Base-by-base conservation (phyloP, 2,329 filamentous ascomycete species). In the Nectriaceae sp. region DNA sequence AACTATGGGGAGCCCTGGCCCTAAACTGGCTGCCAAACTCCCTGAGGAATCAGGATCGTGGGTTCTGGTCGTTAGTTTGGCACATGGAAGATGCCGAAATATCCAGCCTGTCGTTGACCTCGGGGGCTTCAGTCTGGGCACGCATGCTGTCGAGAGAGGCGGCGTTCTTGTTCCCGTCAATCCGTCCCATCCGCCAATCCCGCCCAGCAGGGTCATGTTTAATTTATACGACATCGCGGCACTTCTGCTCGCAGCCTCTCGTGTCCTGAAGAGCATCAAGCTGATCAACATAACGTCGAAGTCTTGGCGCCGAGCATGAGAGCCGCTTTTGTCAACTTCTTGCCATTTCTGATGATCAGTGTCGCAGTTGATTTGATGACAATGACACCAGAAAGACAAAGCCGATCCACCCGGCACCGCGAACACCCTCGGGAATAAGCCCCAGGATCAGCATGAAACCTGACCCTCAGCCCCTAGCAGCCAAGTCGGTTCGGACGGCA, bases 401-500 rank as follows among this genome's bases (percentile, higher is more conserved):
- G 44, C 50, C 22, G 52, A 47, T 51, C 57, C 57, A 62, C 59
- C 51, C 52, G 50, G 50, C 54, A 57, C 50, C 59, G 55, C 59
- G 57, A 62, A 62, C 59, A 59, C 43, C 44, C 46, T 44, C 60
- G 60, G 60, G 57, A 62, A 62, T 62, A 62, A 61, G 49, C 58
- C 55, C 53, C 59, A 62, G 55, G 53, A 61, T 53, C 50, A 58
- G 29, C 49, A 49, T 47, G 49, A 59, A 53, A 50, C 52, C 40
- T 16, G 33, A 24, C 43, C 44, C 44, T 40, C 44, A 41, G 48
- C 42, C 61, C 61, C 52, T 55, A 42, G 55, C 48, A 59, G 65
- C 66, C 66, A 70, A 70, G 68, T 66, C 68, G 68, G 68, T 59
- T 70, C 56, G 56, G 54, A 70, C 68, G 68, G 68, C 68, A 71